These are phyloP conservation scores for Nannochloropsis salina DNA, from an alignment of 108 stramenopile genomes.

Conservation along the genomic window DNA sequence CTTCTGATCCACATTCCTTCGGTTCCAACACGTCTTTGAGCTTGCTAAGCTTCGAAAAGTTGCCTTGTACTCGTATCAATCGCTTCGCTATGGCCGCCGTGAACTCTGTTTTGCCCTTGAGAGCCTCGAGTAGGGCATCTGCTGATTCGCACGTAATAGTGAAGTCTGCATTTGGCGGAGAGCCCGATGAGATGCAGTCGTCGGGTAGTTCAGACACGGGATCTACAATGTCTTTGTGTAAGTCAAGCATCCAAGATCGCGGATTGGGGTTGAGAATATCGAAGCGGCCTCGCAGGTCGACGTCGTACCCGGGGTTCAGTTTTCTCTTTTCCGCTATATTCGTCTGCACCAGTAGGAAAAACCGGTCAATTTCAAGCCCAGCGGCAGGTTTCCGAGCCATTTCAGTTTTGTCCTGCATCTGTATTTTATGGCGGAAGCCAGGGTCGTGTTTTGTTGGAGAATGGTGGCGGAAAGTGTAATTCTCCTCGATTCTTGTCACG, in stretches of 20 bases:
- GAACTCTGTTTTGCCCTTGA: not conserved
- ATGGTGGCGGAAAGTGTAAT: too few relatives aligned
- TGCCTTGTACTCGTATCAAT: not conserved
- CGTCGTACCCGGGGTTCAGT: not conserved
- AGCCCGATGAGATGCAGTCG: not conserved
- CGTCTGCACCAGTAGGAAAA: conserved; percentile 1
- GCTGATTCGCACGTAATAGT: not conserved
- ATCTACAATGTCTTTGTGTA: not conserved
- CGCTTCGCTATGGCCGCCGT: not conserved
- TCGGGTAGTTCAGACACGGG: not conserved
- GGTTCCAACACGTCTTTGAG: not conserved
- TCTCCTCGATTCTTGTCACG: too few relatives aligned
- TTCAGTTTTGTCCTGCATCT: too few relatives aligned
- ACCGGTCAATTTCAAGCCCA: not conserved
- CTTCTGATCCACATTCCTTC: not conserved
- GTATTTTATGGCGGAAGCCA: too few relatives aligned
- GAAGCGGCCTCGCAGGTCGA: not conserved
- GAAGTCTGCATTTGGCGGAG: not conserved
- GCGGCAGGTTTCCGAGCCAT: too few relatives aligned
- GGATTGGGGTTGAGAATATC: not conserved
- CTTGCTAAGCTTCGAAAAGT: conserved; percentile 6
- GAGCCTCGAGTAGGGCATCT: not conserved
- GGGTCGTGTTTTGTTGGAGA: too few relatives aligned
- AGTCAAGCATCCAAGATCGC: conserved; percentile 5
- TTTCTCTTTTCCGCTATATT: not conserved